Percentiles rank a stretch among this genome's conserved stretches.
phyloP scores from a whole-genome alignment of 177 flowering plant genomes.

The Vitis hybrid region DNA sequence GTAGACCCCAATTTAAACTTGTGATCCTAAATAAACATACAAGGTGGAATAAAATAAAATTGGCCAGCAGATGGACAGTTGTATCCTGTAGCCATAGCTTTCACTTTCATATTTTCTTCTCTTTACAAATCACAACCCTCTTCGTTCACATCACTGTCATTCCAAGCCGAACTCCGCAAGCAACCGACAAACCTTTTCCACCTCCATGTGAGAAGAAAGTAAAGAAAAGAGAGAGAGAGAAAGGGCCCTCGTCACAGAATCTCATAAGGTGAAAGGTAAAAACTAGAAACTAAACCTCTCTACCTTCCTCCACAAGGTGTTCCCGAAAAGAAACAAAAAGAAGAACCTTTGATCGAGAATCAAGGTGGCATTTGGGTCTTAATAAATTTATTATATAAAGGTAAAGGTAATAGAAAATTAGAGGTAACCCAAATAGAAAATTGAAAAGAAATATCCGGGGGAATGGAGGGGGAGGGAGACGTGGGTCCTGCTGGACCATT shows the following conservation, averaged over 20 bases:
- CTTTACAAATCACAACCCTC: background rate
- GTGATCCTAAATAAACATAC: background rate
- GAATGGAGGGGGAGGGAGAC: background rate
- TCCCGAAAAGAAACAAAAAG: background rate
- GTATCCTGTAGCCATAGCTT: constrained; percentile 13
- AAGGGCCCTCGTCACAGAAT: background rate
- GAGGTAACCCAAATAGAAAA: constrained; percentile 2
- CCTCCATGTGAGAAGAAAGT: background rate
- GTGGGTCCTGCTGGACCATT: constrained; percentile 28
- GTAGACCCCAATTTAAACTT: no score
- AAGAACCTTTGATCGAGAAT: constrained; percentile 8
- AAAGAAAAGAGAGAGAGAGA: background rate
- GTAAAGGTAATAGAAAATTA: background rate
- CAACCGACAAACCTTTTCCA: constrained; percentile 12
- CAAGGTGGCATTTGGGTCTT: background rate
- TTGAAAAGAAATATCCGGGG: constrained; percentile 23
- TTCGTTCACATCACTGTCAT: constrained; percentile 5
- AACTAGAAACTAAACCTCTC: background rate
- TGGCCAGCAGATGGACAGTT: constrained; percentile 7
- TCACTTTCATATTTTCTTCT: background rate
- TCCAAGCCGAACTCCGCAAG: constrained; percentile 17
- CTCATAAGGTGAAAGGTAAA: no score
- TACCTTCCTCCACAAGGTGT: background rate
- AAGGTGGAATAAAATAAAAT: background rate
- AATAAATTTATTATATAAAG: no score